phyloP scores from a whole-genome alignment of 495 filamentous ascomycete genomes.

The Hypoxylon cercidicola region DNA sequence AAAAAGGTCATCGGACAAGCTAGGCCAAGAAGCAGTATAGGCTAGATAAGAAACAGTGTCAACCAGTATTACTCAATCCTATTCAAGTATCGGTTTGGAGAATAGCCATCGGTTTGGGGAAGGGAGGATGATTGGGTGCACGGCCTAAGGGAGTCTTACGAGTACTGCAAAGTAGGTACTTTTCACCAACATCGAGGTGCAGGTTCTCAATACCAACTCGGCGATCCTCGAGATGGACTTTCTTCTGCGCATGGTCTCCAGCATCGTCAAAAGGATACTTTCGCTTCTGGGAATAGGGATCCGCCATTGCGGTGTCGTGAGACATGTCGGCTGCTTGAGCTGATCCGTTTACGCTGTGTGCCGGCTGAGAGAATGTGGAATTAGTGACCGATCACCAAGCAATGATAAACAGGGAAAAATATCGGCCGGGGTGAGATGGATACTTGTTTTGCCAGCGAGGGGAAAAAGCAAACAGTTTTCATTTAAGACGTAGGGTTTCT shows the following conservation, averaged over 20 bases:
- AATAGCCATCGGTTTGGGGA: slow-evolving; percentile 19
- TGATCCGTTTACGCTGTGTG: slow-evolving; percentile 67
- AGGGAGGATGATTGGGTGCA: slow-evolving; percentile 14
- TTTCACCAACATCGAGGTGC: slow-evolving; percentile 65
- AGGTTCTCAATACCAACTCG: slow-evolving; percentile 65
- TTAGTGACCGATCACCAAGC: slow-evolving; percentile 8
- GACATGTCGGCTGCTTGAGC: slow-evolving; percentile 51
- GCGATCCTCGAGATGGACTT: slow-evolving; percentile 64
- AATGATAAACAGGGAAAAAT: slow-evolving; percentile 22
- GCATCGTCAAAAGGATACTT: slow-evolving; percentile 60
- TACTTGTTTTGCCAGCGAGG: not conserved
- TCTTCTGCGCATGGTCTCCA: slow-evolving; percentile 63
- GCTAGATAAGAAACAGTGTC: slow-evolving; percentile 60
- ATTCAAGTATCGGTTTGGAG: slow-evolving; percentile 27
- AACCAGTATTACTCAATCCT: slow-evolving; percentile 51
- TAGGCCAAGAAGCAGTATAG: slow-evolving; percentile 53
- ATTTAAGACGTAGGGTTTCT: slow-evolving; percentile 4
- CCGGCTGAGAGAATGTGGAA: slow-evolving; percentile 47
- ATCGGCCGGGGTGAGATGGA: slow-evolving; percentile 4
- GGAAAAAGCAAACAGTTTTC: slow-evolving; percentile 14
- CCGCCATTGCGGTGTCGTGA: slow-evolving; percentile 54
- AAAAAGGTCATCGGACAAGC: slow-evolving; percentile 62
- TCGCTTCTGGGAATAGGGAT: slow-evolving; percentile 62
- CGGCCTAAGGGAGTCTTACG: slow-evolving; percentile 65
- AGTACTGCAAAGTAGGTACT: slow-evolving; percentile 69